Conservation (phyloP, 1,284 basidiomycete genomes). For the Golubevia pallescens region DNA sequence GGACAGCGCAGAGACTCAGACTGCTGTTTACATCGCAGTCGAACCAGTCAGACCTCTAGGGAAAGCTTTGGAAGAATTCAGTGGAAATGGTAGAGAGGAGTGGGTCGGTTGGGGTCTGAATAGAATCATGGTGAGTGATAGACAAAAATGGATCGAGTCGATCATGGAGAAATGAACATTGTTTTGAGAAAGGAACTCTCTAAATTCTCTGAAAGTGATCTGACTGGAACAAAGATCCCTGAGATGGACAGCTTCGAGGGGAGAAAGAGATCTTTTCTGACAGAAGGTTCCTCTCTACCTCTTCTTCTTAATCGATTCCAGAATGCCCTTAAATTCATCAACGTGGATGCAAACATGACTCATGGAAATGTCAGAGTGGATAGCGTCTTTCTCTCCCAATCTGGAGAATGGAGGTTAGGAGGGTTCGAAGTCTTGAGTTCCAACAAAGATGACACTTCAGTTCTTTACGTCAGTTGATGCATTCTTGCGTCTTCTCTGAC, state of each 20-base stretch:
- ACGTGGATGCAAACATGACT: slow-evolving; percentile 71
- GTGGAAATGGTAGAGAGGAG: slow-evolving; percentile 70
- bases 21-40: slow-evolving; percentile 87
- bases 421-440: slow-evolving; percentile 90
- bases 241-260: neutral
- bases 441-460: slow-evolving; percentile 75
- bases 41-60: slow-evolving; percentile 84
- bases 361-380: slow-evolving; percentile 83
- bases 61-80: slow-evolving; percentile 71
- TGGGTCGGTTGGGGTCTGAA: slow-evolving; percentile 95
- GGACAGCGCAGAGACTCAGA: slow-evolving; percentile 81
- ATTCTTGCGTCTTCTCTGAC: neutral
- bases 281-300: slow-evolving; percentile 1
- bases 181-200: no score
- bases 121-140: slow-evolving; percentile 77
- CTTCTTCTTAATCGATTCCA: no score
- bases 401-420: slow-evolving; percentile 94
- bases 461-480: slow-evolving; percentile 75
- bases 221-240: no score
- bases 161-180: no score
- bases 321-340: slow-evolving; percentile 90
- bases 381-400: slow-evolving; percentile 79
- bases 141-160: neutral
- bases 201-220: no score
- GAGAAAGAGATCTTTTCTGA: no score